A percentile compares a stretch with the other conserved stretches of the same genome.
Evolutionary conservation across 2,329 filamentous ascomycete species (phyloP).

Genomic region (Hypoxylon sp.): DNA sequence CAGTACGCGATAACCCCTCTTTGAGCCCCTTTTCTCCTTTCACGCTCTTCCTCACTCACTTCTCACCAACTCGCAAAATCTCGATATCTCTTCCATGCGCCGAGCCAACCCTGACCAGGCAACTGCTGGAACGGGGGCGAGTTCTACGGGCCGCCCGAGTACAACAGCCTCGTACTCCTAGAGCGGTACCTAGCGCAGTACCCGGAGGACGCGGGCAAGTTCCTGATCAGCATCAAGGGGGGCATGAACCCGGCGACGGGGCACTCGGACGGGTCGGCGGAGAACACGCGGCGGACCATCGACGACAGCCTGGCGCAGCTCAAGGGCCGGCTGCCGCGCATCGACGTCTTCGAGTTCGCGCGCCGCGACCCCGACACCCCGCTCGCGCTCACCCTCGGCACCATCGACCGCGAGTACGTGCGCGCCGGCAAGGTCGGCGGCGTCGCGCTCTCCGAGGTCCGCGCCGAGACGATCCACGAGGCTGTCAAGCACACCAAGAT

Average conservation of each 20-base stretch:
- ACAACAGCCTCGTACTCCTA: slow-evolving; percentile 61
- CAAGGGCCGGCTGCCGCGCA: slow-evolving; percentile 56
- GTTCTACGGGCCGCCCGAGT: slow-evolving; percentile 60
- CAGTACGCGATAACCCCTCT: slow-evolving; percentile 16
- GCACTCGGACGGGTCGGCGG: slow-evolving; percentile 54
- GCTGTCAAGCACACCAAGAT: slow-evolving; percentile 47
- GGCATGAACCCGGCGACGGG: slow-evolving; percentile 48
- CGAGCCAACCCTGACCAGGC: no score
- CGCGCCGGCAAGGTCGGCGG: slow-evolving; percentile 51
- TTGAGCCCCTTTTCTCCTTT: background rate
- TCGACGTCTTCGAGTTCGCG: slow-evolving; percentile 62
- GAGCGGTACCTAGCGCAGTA: slow-evolving; percentile 63
- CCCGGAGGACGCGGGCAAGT: slow-evolving; percentile 62
- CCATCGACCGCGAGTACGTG: slow-evolving; percentile 48
- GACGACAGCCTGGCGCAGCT: slow-evolving; percentile 55
- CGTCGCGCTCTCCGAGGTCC: slow-evolving; percentile 50
- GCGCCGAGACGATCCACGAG: slow-evolving; percentile 49
- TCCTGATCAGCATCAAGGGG: slow-evolving; percentile 65
- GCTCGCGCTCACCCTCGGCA: slow-evolving; percentile 46
- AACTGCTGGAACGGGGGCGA: slow-evolving; percentile 63
- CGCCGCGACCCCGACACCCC: slow-evolving; percentile 55
- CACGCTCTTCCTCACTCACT: background rate
- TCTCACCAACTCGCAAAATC: background rate
- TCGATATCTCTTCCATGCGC: background rate
- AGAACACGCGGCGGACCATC: slow-evolving; percentile 57